Base-by-base conservation (phyloP, 495 filamentous ascomycete species). In the Hypoxylon fuscum region DNA sequence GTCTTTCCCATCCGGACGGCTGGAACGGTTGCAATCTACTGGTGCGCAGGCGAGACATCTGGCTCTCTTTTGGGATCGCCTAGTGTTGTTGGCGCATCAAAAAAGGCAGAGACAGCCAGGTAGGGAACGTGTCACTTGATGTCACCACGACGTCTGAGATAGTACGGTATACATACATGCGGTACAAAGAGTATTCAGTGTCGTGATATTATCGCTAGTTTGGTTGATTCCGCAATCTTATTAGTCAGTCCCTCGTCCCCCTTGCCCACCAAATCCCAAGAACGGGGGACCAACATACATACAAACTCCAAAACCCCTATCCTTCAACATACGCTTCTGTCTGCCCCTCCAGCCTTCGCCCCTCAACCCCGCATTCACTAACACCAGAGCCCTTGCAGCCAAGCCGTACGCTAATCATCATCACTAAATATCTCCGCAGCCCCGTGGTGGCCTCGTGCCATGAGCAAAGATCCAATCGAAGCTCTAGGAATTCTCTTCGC, bases 351-450 rank as follows among this genome's bases (percentile, higher is more conserved):
- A n/a, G 27, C 15, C 23, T 34, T 15, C 7, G 35, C 57, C 57
- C 51, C 52, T 35, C 45, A 56, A 57, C 63, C 63, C 63, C 63
- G 63, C 63, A 59, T 61, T 44, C 55, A 17, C 53, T 54, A 35
- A 3, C 25, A 27, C 25, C 8, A 27, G 25, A 29, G 40, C 22
- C 62, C 55, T 60, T 55, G 55, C 46, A 66, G 62, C 62, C 56
- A 60, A 56, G 56, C 34, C 44, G 34, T 52, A 22, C 46, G 47
- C 45, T 66, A 66, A 59, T 25, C 50, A 51, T 51, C 55, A 14
- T 64, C 31, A 49, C 40, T n/a, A 40, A 56, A 56, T 60, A 46
- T 50, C 47, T 66, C 63, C 63, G 63, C 63, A 66, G 56, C 34
- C 61, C 63, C 63, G 63, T 8, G n/a, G 61, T 50, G 34, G 32